phyloP scores from a whole-genome alignment of 371 early-diverging fungal genomes.

The Rhizopus microsporus region DNA sequence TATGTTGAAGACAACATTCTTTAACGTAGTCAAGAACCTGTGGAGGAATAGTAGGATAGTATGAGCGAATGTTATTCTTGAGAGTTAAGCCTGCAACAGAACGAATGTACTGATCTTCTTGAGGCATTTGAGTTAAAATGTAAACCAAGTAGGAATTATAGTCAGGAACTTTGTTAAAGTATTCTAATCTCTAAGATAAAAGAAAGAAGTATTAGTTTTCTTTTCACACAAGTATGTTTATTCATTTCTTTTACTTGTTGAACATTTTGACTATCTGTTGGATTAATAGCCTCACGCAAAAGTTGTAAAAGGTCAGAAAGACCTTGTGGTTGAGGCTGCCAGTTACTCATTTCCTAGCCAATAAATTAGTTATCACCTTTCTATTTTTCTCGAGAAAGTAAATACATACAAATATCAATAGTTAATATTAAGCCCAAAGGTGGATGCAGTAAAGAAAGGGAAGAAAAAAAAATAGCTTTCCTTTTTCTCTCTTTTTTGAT shows the following conservation, averaged over 20 bases:
- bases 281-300: constrained; percentile 49
- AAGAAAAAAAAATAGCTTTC: too few relatives aligned
- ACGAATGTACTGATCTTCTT: constrained; percentile 65
- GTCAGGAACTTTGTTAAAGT: constrained; percentile 83
- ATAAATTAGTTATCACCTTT: not conserved
- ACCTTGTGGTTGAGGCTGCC: constrained; percentile 55
- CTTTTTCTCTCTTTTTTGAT: too few relatives aligned
- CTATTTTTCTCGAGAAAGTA: not conserved
- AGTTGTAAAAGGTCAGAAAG: constrained; percentile 51
- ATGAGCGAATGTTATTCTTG: constrained; percentile 81
- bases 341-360: constrained; percentile 35
- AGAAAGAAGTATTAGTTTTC: too few relatives aligned
- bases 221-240: not conserved
- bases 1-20: constrained; percentile 63
- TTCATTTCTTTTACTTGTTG: constrained; percentile 35
- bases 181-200: constrained; percentile 72
- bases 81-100: constrained; percentile 87
- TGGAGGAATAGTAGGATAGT: constrained; percentile 63
- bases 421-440: too few relatives aligned
- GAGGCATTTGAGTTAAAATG: constrained; percentile 77
- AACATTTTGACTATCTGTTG: constrained; percentile 43
- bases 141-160: constrained; percentile 88
- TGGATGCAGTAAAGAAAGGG: too few relatives aligned
- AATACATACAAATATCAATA: too few relatives aligned
- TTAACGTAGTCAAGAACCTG: constrained; percentile 76